phyloP scores from a whole-genome alignment of 768 basidiomycete species.

The Nidularia pulvinata region DNA sequence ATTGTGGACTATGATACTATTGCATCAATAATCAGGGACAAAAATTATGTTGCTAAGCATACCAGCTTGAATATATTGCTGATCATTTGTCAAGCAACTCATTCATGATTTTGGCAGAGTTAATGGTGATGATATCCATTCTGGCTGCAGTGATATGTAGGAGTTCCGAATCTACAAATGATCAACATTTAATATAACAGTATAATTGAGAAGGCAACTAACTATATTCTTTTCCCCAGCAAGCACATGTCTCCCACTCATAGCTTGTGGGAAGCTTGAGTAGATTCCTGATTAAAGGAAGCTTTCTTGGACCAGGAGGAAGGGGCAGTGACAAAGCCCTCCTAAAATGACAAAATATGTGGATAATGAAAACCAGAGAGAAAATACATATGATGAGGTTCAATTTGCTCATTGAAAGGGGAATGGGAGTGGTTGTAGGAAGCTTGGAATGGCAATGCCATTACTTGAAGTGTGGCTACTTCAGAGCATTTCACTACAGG shows the following conservation, averaged over 20 bases:
- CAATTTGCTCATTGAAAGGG: too few species aligned
- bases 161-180: slow-evolving; percentile 23
- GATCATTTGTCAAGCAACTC: slow-evolving; percentile 39
- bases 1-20: neutral
- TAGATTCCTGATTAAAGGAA: slow-evolving; percentile 39
- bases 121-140: slow-evolving; percentile 20
- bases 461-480: too few species aligned
- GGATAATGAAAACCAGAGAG: too few species aligned
- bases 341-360: too few species aligned
- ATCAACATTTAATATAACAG: too few species aligned
- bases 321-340: slow-evolving; percentile 9
- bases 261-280: slow-evolving; percentile 31
- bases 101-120: slow-evolving; percentile 25
- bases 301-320: slow-evolving; percentile 38
- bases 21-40: too few species aligned
- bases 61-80: slow-evolving; percentile 30
- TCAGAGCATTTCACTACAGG: too few species aligned
- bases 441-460: too few species aligned
- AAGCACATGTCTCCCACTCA: slow-evolving; percentile 32
- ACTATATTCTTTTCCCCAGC: slow-evolving; percentile 36
- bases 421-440: too few species aligned
- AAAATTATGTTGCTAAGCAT: too few species aligned
- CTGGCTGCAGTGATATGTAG: slow-evolving; percentile 17
- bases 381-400: too few species aligned
- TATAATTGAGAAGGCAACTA: too few species aligned